Evolutionary conservation across 108 stramenopile genomes (phyloP).

Genomic region (Skeletonema grethae): DNA sequence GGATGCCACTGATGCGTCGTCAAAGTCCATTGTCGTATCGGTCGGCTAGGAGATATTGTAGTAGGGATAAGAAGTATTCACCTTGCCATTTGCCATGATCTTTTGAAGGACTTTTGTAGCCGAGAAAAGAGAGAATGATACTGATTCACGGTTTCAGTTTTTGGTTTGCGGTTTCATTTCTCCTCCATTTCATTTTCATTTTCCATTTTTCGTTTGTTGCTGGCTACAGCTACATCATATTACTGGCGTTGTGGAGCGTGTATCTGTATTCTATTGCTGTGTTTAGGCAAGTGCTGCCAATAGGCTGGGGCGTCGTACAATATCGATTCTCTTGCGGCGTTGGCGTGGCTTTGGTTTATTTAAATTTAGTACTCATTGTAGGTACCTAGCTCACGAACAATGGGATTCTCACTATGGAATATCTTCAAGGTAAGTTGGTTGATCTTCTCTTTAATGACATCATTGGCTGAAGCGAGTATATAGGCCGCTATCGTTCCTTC

Average conservation of each 20-base stretch:
- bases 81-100: too few species aligned
- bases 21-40: background rate
- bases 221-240: too few species aligned
- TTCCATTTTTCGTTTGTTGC: too few species aligned
- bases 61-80: background rate
- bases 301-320: too few species aligned
- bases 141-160: too few species aligned
- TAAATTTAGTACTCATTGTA: background rate
- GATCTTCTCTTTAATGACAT: constrained; percentile 7
- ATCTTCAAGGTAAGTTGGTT: constrained; percentile 77
- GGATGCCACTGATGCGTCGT: background rate
- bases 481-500: constrained; percentile 5
- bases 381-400: constrained; percentile 25
- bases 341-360: background rate
- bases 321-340: background rate
- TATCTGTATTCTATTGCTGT: too few species aligned
- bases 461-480: background rate
- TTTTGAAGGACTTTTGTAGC: too few species aligned
- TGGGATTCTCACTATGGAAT: constrained; percentile 91
- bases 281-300: too few species aligned
- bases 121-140: too few species aligned
- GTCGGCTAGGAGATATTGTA: too few species aligned
- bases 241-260: background rate
- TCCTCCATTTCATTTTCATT: too few species aligned
- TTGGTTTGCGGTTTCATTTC: too few species aligned